Base-by-base conservation (phyloP, 768 basidiomycete species). In the Suillus variegatus region DNA sequence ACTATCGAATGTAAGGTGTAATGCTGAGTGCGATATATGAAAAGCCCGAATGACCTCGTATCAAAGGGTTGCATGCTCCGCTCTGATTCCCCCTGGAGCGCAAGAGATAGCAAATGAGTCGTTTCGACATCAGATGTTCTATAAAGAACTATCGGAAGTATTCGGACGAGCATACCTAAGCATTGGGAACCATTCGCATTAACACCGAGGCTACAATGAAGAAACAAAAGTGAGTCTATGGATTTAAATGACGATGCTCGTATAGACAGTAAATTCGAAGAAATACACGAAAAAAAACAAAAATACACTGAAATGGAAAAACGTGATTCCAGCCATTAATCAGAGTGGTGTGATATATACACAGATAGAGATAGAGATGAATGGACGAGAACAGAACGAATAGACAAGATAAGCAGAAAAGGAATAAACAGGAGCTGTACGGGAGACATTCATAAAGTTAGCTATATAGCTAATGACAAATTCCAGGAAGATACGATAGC, bases 321-420 rank as follows among this genome's bases (percentile, higher is more conserved):
- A 6, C 36, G 12, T 13, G 36, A 55, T 36, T 55, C 54, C 54
- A 55, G 54, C 54, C 54, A 55, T 55, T 36, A 55, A n/a, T 20
- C 18, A 55, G 20, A 55, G 54, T 20, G 12, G 54, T 35, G 54
- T 35, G 54, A 55, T 55, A 16, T 55, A 10, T 32, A 18, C 52
- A 55, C 32, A 55, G 54, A 55, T 55, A 55, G 54, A 55, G 54
- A 55, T 55, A 36, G 54, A 55, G 54, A 36, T 55, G 20, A 12
- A 55, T 35, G 54, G 3, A 55, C 32, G 54, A 36, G 36, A 5
- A n/a, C 35, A n/a, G 3, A n/a, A n/a, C 35, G 20, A 55, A 55
- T 55, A 55, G 54, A 55, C 35, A 55, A 55, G 20, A 55, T 55
- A 55, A 13, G 32, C 12, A 55, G 36, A 55, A 32, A 32, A 55